Base-by-base conservation (phyloP, 768 basidiomycete species). In the Mycena alexandri region DNA sequence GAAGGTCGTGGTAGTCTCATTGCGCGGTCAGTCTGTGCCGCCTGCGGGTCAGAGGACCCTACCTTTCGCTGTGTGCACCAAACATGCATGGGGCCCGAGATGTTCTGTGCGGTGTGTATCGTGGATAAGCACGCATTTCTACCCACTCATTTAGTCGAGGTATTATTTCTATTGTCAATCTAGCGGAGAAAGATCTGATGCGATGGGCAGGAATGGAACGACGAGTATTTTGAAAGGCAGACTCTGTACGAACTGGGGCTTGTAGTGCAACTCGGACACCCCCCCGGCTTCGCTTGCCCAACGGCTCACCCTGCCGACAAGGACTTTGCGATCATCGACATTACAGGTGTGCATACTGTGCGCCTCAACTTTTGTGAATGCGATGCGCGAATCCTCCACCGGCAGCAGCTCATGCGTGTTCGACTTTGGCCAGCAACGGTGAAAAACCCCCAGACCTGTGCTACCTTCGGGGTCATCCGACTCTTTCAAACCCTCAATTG, bases 31-130 rank as follows among this genome's bases (percentile, higher is more conserved):
- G 5, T 3, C 3, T 57, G 55, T 21, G 21, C 3, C 1, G 3
- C 21, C 7, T 57, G 55, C 55, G 41, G 41, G 1, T 8, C 13
- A 2, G 11, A 2, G 5, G 14, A 57, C 38, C 55, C 55, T 12
- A 9, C 13, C 14, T 57, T 24, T 29, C 55, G 55, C 21, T 57
- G 55, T 13, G 55, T 1, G 14, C 5, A 25, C 0, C 55, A 57
- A 16, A 22, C 17, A 0, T 57, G 55, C 17, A 10, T 24, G 6
- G 55, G 55, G 16, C 5, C 55, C 14, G 55, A 13, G 36, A 57
- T 57, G 55, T 57, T 44, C 41, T 57, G 55, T 22, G 11, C 6
- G 11, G 17, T 2, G 5, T 57, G 55, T 24, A 44, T 57, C 36
- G 55, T 57, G 24, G 38, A 9, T 5, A n/a, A 17, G 17, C 55